Evolutionary conservation across 163 green algal species (phyloP).

Genomic region (Chlorella variabilis): DNA sequence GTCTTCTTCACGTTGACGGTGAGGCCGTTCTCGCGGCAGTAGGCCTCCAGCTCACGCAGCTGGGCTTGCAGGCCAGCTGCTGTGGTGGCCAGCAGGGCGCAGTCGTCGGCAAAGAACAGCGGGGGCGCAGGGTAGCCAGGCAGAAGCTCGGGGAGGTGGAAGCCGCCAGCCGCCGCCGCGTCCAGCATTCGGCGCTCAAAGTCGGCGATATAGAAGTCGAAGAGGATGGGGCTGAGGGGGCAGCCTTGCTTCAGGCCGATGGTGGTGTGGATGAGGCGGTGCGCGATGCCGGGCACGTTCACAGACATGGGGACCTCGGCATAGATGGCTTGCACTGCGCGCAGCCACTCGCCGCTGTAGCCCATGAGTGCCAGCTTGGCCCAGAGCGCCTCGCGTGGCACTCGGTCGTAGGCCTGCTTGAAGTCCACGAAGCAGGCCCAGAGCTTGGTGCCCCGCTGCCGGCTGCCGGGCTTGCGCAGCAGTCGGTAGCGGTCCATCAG

Average conservation of each 20-base stretch:
- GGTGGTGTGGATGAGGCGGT: background rate
- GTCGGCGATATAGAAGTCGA: constrained; percentile 27
- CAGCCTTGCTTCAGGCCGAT: constrained; percentile 14
- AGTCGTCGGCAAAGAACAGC: constrained; percentile 12
- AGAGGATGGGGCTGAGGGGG: constrained; percentile 28
- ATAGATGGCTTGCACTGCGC: background rate
- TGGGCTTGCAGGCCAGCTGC: constrained; percentile 16
- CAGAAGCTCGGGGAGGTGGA: background rate
- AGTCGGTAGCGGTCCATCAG: no score
- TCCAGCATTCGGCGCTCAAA: background rate
- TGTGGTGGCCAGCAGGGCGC: constrained; percentile 20
- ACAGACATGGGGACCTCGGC: background rate
- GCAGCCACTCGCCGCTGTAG: background rate
- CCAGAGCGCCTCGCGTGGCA: background rate
- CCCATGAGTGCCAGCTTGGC: background rate
- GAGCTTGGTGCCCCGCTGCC: no score
- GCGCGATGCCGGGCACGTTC: background rate
- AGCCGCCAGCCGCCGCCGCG: background rate
- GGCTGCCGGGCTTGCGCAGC: no score
- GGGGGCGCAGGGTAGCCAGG: background rate
- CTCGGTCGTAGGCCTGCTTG: no score
- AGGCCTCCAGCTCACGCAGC: background rate
- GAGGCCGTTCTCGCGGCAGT: background rate
- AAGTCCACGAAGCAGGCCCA: no score
- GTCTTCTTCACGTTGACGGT: constrained; percentile 33